These are phyloP conservation scores for Citrus unshiu DNA, from an alignment of 345 rosid species.

Conservation along the genomic window DNA sequence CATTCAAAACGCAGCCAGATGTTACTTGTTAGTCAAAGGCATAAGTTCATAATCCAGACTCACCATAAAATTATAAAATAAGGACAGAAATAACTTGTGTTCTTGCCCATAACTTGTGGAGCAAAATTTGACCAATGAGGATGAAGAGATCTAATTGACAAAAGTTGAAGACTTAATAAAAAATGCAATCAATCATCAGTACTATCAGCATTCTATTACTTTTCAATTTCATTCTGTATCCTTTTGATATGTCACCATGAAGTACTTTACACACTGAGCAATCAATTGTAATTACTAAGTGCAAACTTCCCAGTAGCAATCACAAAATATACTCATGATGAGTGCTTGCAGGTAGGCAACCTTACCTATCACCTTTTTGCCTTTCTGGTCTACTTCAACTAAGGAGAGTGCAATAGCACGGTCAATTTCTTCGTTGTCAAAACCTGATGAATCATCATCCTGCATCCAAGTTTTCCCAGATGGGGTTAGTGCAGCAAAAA, in stretches of 20 bases:
- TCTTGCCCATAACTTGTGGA: not conserved
- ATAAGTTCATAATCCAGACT: not conserved
- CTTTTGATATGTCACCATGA: not conserved
- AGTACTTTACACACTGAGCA: not conserved
- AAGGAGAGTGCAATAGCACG: slow-evolving; percentile 83
- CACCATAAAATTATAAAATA: not conserved
- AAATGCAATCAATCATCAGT: not conserved
- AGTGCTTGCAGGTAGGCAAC: slow-evolving; percentile 2
- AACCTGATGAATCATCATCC: slow-evolving; percentile 74
- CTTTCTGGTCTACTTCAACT: slow-evolving; percentile 66
- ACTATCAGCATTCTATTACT: not conserved
- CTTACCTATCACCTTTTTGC: slow-evolving; percentile 79
- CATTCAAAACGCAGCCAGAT: not conserved
- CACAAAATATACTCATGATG: not conserved
- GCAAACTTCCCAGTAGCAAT: not conserved
- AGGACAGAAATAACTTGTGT: not conserved
- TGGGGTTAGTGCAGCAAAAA: slow-evolving; percentile 1
- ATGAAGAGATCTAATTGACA: not conserved
- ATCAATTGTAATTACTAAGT: not conserved
- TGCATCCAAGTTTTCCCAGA: slow-evolving; percentile 31
- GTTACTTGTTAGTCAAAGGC: not conserved
- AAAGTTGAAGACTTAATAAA: not conserved
- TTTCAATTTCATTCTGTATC: not conserved
- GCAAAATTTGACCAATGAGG: not conserved
- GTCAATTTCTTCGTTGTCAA: slow-evolving; percentile 78